phyloP scores from a whole-genome alignment of 177 flowering plant species.

The Vitis hybrid region DNA sequence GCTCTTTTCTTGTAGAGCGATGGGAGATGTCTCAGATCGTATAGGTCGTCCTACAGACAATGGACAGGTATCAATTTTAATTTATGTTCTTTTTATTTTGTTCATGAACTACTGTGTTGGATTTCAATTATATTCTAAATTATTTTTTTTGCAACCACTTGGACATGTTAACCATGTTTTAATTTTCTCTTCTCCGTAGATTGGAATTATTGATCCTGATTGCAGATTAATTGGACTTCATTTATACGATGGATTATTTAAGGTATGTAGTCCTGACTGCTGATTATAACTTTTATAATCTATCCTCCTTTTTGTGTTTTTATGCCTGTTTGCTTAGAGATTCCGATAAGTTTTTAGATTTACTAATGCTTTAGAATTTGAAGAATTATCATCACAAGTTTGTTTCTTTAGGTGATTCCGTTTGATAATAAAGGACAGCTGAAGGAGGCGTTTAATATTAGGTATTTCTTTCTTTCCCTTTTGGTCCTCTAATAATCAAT shows the following conservation, averaged over 20 bases:
- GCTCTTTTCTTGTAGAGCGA: constrained; percentile 53
- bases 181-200: constrained; percentile 38
- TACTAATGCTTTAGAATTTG: background rate
- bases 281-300: no score
- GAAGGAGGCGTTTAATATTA: constrained; percentile 94
- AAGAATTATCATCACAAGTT: background rate
- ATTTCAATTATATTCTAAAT: background rate
- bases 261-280: constrained; percentile 43
- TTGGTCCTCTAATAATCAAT: background rate
- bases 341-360: background rate
- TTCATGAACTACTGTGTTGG: background rate
- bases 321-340: background rate
- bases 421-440: constrained; percentile 95
- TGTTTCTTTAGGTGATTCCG: constrained; percentile 80
- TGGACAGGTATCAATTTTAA: constrained; percentile 71
- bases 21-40: constrained; percentile 99
- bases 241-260: constrained; percentile 94
- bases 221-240: constrained; percentile 98
- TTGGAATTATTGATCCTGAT: constrained; percentile 97
- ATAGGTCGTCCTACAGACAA: constrained; percentile 96
- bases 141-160: background rate
- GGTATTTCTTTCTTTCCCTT: constrained; percentile 39
- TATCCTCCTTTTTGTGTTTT: background rate
- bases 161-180: background rate
- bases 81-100: background rate